A percentile compares a stretch with the other conserved stretches of the same genome.
Conservation (phyloP, 371 early-diverging fungal species). For the Cokeromyces recurvatus region DNA sequence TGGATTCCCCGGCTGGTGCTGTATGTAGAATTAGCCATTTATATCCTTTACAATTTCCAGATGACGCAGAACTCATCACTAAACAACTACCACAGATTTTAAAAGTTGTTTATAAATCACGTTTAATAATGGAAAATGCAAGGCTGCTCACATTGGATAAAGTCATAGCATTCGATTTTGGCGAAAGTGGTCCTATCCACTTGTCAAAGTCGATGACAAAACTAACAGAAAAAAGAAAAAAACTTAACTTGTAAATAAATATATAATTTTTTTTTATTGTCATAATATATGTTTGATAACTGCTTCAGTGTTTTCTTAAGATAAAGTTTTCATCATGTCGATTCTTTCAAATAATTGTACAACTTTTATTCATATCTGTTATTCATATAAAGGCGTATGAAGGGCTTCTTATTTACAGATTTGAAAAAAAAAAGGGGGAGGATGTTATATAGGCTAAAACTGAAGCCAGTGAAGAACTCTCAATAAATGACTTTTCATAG, state of each 20-base stretch:
- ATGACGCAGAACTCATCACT: neutral
- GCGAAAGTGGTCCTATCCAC: slow-evolving; percentile 1
- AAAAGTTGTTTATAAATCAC: neutral
- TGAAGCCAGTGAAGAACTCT: too few species aligned
- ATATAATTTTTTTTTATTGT: neutral
- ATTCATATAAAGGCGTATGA: slow-evolving; percentile 1
- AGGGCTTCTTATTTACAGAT: neutral
- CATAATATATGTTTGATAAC: too few species aligned
- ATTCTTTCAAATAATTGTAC: neutral
- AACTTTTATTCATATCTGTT: slow-evolving; percentile 1
- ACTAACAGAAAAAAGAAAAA: neutral
- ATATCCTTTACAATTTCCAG: slow-evolving; percentile 1
- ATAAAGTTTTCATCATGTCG: slow-evolving; percentile 1
- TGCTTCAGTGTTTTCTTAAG: neutral
- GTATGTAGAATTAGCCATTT: neutral
- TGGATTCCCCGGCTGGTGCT: slow-evolving; percentile 3
- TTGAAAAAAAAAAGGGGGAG: too few species aligned
- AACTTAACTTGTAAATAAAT: neutral
- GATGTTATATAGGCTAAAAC: too few species aligned
- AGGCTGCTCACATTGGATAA: slow-evolving; percentile 1
- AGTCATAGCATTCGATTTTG: neutral
- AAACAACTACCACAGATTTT: neutral
- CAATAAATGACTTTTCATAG: too few species aligned
- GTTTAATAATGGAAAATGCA: slow-evolving; percentile 1
- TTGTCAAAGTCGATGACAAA: neutral